These are phyloP conservation scores for Pseudocercospora fijiensis DNA, from an alignment of 2,329 filamentous ascomycete genomes.

Conservation along the genomic window DNA sequence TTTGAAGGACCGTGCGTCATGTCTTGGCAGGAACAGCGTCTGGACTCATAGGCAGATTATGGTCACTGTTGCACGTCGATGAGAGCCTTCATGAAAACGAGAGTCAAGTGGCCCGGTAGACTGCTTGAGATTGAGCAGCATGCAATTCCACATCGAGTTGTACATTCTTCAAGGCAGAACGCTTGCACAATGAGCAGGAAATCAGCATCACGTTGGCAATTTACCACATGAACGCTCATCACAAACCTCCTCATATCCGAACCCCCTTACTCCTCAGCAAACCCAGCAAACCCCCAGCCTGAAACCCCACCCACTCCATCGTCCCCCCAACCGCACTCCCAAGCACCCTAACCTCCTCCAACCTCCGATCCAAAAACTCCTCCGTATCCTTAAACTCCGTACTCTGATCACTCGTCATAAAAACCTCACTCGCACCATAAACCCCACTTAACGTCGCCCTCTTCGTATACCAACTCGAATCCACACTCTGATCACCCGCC, in stretches of 20 bases:
- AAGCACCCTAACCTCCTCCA: slow-evolving; percentile 66
- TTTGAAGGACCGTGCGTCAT: neutral
- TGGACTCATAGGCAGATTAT: neutral
- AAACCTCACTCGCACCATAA: slow-evolving; percentile 76
- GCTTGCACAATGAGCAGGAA: too few relatives aligned
- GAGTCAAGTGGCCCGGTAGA: too few relatives aligned
- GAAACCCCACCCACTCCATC: slow-evolving; percentile 79
- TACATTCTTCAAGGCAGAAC: too few relatives aligned
- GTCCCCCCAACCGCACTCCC: slow-evolving; percentile 63
- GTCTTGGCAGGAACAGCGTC: neutral
- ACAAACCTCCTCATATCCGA: slow-evolving; percentile 74
- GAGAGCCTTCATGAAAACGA: too few relatives aligned
- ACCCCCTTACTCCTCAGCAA: slow-evolving; percentile 84
- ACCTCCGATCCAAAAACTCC: slow-evolving; percentile 72
- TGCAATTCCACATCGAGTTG: too few relatives aligned
- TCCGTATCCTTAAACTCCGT: slow-evolving; percentile 73
- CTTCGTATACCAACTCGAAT: slow-evolving; percentile 84
- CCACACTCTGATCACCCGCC: slow-evolving; percentile 76
- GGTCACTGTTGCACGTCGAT: too few relatives aligned
- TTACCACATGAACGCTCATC: too few relatives aligned
- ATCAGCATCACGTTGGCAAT: too few relatives aligned
- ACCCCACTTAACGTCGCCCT: slow-evolving; percentile 61
- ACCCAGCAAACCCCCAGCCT: slow-evolving; percentile 73
- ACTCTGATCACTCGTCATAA: slow-evolving; percentile 87
- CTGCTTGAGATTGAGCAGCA: too few relatives aligned